Evolutionary conservation across 371 early-diverging fungal species (phyloP).

Genomic region (Encephalitozoon romaleae): DNA sequence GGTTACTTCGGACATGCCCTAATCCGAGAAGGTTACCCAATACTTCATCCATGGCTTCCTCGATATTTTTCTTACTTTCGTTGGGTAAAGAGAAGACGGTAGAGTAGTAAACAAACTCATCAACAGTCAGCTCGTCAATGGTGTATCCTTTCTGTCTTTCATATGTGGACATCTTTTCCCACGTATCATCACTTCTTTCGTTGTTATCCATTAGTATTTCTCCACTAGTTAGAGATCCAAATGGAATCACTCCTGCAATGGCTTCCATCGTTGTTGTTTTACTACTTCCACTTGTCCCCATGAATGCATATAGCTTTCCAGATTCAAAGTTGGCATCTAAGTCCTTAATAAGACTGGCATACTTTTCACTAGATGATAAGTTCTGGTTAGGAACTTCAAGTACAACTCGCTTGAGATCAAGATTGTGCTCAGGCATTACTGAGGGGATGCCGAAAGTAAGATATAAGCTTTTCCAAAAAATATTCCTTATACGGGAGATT

Average conservation of each 20-base stretch:
- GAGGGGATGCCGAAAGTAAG: no score
- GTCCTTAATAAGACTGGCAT: conserved; percentile 6
- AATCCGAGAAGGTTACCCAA: neutral
- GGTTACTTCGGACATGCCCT: neutral
- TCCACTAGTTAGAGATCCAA: conserved; percentile 64
- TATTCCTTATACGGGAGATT: no score
- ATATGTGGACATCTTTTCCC: conserved; percentile 55
- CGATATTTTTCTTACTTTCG: conserved; percentile 60
- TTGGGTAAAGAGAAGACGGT: conserved; percentile 8
- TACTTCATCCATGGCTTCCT: conserved; percentile 35
- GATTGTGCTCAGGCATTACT: neutral
- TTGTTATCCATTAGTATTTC: conserved; percentile 55
- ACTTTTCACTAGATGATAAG: neutral
- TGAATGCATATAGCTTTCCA: conserved; percentile 63
- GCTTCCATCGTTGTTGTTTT: conserved; percentile 60
- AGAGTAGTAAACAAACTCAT: neutral
- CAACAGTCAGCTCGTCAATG: neutral
- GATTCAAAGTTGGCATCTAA: neutral
- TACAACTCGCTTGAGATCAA: neutral
- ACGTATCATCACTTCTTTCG: conserved; percentile 2
- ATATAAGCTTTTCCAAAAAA: no score
- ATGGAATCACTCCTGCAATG: conserved; percentile 62
- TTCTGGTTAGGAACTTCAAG: neutral
- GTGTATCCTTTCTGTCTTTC: neutral
- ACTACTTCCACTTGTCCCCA: conserved; percentile 69